Percentiles rank a stretch among this genome's conserved stretches.
phyloP scores from a whole-genome alignment of 1,284 basidiomycete species.

The Ustilago sp. region DNA sequence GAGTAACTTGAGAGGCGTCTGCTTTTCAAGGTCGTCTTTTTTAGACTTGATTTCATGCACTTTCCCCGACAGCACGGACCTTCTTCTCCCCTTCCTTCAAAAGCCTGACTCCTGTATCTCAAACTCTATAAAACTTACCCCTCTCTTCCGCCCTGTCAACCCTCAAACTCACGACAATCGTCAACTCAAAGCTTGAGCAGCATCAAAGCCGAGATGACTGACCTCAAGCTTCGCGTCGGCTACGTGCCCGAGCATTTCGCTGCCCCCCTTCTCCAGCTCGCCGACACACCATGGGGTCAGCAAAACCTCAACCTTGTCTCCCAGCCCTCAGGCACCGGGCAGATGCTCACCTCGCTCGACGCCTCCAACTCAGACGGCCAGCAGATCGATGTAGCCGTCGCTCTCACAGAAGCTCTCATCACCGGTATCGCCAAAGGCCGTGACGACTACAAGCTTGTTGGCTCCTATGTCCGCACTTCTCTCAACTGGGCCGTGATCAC shows the following conservation, averaged over 20 bases:
- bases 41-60: no score
- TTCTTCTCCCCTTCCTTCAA: background rate
- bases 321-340: conserved; percentile 65
- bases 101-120: background rate
- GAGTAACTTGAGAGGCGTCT: no score
- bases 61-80: background rate
- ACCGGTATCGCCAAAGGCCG: conserved; percentile 88
- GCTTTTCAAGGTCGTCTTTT: no score
- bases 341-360: conserved; percentile 65
- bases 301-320: conserved; percentile 57
- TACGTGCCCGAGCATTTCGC: conserved; percentile 68
- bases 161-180: background rate
- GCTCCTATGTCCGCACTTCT: conserved; percentile 81
- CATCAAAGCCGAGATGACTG: conserved; percentile 6
- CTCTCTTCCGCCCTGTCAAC: background rate
- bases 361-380: conserved; percentile 37
- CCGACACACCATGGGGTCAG: conserved; percentile 59
- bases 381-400: conserved; percentile 74
- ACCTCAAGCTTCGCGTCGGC: conserved; percentile 53
- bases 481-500: conserved; percentile 81
- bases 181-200: background rate
- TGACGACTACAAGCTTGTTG: conserved; percentile 87
- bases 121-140: background rate
- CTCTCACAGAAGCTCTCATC: conserved; percentile 91
- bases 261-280: conserved; percentile 60